Evolutionary conservation across 345 rosid genomes (phyloP).

Genomic region (Bruguiera gymnorhiza): DNA sequence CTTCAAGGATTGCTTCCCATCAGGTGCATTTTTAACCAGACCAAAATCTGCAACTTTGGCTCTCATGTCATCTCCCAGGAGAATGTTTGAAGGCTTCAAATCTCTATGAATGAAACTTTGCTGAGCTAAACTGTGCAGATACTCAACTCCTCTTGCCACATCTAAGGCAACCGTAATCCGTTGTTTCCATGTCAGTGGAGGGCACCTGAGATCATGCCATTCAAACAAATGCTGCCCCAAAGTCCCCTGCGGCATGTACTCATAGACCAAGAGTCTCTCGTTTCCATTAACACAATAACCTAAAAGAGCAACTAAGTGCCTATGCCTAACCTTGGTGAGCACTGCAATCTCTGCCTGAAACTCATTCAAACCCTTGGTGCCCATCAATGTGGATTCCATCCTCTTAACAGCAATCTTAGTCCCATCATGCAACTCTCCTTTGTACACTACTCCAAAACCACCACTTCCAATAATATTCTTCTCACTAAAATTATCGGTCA

Average conservation of each 20-base stretch:
- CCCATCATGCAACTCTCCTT: conserved; percentile 25
- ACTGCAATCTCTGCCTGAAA: conserved; percentile 31
- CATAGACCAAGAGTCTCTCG: conserved; percentile 28
- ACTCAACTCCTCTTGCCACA: conserved; percentile 29
- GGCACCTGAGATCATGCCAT: conserved; percentile 2
- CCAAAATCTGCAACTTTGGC: conserved; percentile 34
- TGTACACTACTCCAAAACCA: conserved; percentile 28
- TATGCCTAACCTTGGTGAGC: conserved; percentile 25
- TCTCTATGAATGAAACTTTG: conserved; percentile 31
- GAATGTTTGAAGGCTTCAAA: conserved; percentile 29
- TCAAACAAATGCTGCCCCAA: conserved; percentile 26
- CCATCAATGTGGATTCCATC: conserved; percentile 24
- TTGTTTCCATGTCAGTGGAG: conserved; percentile 26
- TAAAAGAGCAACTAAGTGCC: conserved; percentile 25
- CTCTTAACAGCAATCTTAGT: conserved; percentile 30
- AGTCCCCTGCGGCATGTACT: conserved; percentile 28
- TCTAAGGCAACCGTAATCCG: conserved; percentile 26
- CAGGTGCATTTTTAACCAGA: conserved; percentile 29
- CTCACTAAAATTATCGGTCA: conserved; percentile 22
- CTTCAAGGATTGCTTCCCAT: conserved; percentile 23
- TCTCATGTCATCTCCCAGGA: conserved; percentile 31
- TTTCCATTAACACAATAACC: conserved; percentile 21
- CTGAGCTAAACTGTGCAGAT: conserved; percentile 27
- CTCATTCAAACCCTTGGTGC: conserved; percentile 21
- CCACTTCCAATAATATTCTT: conserved; percentile 23